Percentiles rank a stretch among this genome's conserved stretches.
Evolutionary conservation across 768 basidiomycete species (phyloP).

Genomic region (Epithele typhae): DNA sequence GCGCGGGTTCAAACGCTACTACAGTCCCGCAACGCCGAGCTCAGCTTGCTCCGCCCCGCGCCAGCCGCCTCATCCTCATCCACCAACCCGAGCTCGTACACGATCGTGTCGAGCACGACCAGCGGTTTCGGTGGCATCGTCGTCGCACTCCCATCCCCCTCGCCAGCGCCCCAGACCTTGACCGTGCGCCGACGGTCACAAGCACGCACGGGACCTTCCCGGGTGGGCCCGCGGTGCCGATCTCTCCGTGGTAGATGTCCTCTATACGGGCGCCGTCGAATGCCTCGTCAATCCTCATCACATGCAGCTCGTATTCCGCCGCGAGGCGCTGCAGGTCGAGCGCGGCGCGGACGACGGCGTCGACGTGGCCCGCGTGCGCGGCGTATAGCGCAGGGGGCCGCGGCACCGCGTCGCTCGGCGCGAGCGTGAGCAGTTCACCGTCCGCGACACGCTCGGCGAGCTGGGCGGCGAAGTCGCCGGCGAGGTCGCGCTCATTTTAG

Average conservation of each 20-base stretch:
- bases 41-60: no score
- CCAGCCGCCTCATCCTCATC: slow-evolving; percentile 17
- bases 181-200: slow-evolving; percentile 31
- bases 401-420: slow-evolving; percentile 4
- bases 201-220: slow-evolving; percentile 23
- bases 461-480: slow-evolving; percentile 13
- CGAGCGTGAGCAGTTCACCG: slow-evolving; percentile 13
- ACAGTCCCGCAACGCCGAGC: no score
- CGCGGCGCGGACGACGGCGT: slow-evolving; percentile 9
- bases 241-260: slow-evolving; percentile 15
- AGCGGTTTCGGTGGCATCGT: slow-evolving; percentile 35
- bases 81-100: slow-evolving; percentile 18
- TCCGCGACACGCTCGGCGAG: slow-evolving; percentile 19
- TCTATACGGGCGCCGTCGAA: slow-evolving; percentile 10
- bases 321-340: slow-evolving; percentile 13
- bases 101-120: slow-evolving; percentile 31
- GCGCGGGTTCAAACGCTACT: no score
- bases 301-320: slow-evolving; percentile 12
- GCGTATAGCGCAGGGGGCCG: no score
- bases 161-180: no score
- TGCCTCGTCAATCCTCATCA: slow-evolving; percentile 7
- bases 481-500: slow-evolving; percentile 18
- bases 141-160: slow-evolving; percentile 9
- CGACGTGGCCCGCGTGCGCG: slow-evolving; percentile 7
- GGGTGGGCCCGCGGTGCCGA: slow-evolving; percentile 6